phyloP scores from a whole-genome alignment of 805 yeast genomes.

The Lipomyces sp. region DNA sequence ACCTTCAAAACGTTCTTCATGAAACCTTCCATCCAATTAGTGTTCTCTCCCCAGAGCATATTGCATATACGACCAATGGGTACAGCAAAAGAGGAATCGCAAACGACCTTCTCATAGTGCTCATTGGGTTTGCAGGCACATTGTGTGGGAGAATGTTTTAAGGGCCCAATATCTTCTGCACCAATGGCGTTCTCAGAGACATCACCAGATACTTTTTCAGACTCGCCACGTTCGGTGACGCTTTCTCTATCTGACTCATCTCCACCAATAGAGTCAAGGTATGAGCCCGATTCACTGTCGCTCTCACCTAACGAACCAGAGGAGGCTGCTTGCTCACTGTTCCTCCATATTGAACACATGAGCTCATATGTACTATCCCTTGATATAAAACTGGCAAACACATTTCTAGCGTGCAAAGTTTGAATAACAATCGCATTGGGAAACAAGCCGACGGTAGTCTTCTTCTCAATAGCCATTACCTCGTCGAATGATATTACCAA shows the following conservation, averaged over 20 bases:
- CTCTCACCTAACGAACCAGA: slow-evolving; percentile 20
- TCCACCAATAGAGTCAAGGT: slow-evolving; percentile 43
- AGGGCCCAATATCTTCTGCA: slow-evolving; percentile 68
- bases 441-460: slow-evolving; percentile 83
- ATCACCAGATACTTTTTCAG: slow-evolving; percentile 18
- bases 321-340: slow-evolving; percentile 30
- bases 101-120: slow-evolving; percentile 41
- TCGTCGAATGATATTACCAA: slow-evolving; percentile 73
- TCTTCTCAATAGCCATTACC: slow-evolving; percentile 74
- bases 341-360: slow-evolving; percentile 71
- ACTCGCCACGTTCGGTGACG: slow-evolving; percentile 11
- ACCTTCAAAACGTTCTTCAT: slow-evolving; percentile 46
- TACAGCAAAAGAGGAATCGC: slow-evolving; percentile 54
- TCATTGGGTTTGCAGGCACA: slow-evolving; percentile 47
- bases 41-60: slow-evolving; percentile 69
- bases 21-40: slow-evolving; percentile 52
- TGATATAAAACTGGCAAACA: slow-evolving; percentile 84
- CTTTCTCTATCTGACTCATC: slow-evolving; percentile 46
- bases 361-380: slow-evolving; percentile 78
- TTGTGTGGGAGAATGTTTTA: slow-evolving; percentile 62
- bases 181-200: slow-evolving; percentile 31
- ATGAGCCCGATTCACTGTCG: slow-evolving; percentile 48
- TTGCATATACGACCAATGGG: slow-evolving; percentile 79
- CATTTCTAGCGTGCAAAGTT: slow-evolving; percentile 65
- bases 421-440: slow-evolving; percentile 85